Evolutionary conservation across 83 land plant genomes (phyloP).

Genomic region (Diphasiastrum complanatum): DNA sequence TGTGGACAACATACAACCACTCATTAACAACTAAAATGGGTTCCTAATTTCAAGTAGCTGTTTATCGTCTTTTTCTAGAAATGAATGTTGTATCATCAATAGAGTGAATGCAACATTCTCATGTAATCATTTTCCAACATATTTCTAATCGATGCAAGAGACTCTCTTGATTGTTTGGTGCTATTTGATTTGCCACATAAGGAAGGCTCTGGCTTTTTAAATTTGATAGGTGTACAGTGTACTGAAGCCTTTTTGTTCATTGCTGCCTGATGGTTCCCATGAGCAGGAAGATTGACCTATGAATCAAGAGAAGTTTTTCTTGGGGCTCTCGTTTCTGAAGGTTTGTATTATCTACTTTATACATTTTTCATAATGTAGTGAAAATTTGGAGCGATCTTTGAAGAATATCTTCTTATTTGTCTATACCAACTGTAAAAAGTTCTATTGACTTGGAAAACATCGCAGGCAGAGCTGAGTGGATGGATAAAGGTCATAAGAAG

Average conservation of each 20-base stretch:
- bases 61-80: too few species aligned
- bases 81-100: too few species aligned
- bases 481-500: constrained; percentile 78
- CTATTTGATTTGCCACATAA: too few species aligned
- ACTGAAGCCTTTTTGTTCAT: background rate
- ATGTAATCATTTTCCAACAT: too few species aligned
- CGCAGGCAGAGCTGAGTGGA: constrained; percentile 92
- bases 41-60: too few species aligned
- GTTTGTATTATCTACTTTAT: constrained; percentile 27
- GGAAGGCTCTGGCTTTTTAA: background rate
- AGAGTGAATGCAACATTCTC: too few species aligned
- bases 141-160: too few species aligned
- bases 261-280: constrained; percentile 3
- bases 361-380: background rate
- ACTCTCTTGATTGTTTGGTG: too few species aligned
- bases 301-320: constrained; percentile 83
- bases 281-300: constrained; percentile 74
- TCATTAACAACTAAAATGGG: too few species aligned
- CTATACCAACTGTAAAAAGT: background rate
- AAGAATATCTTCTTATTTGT: background rate
- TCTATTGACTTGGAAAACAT: background rate
- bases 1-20: too few species aligned
- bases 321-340: constrained; percentile 78
- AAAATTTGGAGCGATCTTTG: background rate
- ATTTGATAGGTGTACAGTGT: background rate